phyloP scores from a whole-genome alignment of 2,329 filamentous ascomycete species.

The Sporothrix euskadiensis region DNA sequence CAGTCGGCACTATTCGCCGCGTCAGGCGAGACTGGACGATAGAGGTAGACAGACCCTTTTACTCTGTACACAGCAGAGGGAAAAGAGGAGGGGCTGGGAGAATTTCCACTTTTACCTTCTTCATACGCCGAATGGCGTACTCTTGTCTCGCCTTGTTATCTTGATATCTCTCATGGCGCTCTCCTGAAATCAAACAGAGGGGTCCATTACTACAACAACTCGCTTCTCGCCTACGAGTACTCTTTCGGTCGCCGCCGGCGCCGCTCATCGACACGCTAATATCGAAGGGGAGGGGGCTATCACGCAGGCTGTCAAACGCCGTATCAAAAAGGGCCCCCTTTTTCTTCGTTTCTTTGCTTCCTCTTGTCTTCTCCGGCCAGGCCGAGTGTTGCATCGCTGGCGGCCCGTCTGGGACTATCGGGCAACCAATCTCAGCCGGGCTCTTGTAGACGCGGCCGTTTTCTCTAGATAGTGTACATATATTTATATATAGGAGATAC shows the following conservation, averaged over 20 bases:
- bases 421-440: neutral
- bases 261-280: slow-evolving; percentile 4
- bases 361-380: neutral
- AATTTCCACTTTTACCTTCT: neutral
- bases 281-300: slow-evolving; percentile 5
- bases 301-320: neutral
- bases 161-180: neutral
- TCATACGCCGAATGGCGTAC: slow-evolving; percentile 5
- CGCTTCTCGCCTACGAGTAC: neutral
- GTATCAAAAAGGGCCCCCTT: neutral
- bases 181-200: slow-evolving; percentile 5
- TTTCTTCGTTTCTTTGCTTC: neutral
- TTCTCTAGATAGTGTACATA: neutral
- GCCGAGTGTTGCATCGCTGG: neutral
- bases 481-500: neutral
- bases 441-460: neutral
- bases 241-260: slow-evolving; percentile 6
- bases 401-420: neutral
- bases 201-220: neutral
- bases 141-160: neutral
- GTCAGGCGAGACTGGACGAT: slow-evolving; percentile 18
- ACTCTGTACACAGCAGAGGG: neutral
- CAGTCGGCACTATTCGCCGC: slow-evolving; percentile 1
- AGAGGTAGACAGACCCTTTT: neutral
- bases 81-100: neutral